A percentile compares a stretch with the other conserved stretches of the same genome.
These are phyloP conservation scores for Pseudoperonospora humuli DNA, from an alignment of 352 stramenopile species.

Conservation along the genomic window DNA sequence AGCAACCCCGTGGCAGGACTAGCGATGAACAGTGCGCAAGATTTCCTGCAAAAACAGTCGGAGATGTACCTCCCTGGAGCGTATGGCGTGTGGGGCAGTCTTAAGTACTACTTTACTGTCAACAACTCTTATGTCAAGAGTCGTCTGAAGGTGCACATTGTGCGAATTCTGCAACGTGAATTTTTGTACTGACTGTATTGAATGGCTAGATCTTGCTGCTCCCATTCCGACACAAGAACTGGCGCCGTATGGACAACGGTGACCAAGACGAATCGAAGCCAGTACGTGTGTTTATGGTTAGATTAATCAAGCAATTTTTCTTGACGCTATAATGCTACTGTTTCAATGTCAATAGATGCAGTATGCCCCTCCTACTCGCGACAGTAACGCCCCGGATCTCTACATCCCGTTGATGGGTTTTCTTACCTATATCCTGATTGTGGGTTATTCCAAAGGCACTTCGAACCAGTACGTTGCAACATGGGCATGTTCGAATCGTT, in stretches of 20 bases:
- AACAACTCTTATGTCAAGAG: slow-evolving; percentile 88
- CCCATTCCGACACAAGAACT: slow-evolving; percentile 84
- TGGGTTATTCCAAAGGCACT: slow-evolving; percentile 93
- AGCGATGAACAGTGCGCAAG: slow-evolving; percentile 77
- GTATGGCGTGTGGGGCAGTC: slow-evolving; percentile 66
- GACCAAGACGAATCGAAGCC: slow-evolving; percentile 60
- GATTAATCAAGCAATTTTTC: neutral
- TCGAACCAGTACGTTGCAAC: slow-evolving; percentile 67
- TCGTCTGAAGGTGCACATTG: slow-evolving; percentile 57
- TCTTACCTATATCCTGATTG: slow-evolving; percentile 97
- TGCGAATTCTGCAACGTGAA: neutral
- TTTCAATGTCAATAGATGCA: slow-evolving; percentile 34
- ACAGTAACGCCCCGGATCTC: slow-evolving; percentile 97
- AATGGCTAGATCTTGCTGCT: slow-evolving; percentile 63
- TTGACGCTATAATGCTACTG: neutral
- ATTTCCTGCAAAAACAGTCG: slow-evolving; percentile 79
- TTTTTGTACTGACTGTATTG: neutral
- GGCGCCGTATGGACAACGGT: slow-evolving; percentile 58
- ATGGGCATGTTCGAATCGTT: neutral
- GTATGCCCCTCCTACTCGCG: slow-evolving; percentile 87
- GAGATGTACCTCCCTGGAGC: slow-evolving; percentile 72
- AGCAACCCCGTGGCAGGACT: slow-evolving; percentile 83
- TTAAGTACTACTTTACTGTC: slow-evolving; percentile 88
- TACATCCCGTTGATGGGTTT: slow-evolving; percentile 99
- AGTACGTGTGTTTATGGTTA: slow-evolving; percentile 19